A percentile compares a stretch with the other conserved stretches of the same genome.
These are phyloP conservation scores for Fusarium sp. DNA, from an alignment of 2,329 filamentous ascomycete species.

Conservation along the genomic window DNA sequence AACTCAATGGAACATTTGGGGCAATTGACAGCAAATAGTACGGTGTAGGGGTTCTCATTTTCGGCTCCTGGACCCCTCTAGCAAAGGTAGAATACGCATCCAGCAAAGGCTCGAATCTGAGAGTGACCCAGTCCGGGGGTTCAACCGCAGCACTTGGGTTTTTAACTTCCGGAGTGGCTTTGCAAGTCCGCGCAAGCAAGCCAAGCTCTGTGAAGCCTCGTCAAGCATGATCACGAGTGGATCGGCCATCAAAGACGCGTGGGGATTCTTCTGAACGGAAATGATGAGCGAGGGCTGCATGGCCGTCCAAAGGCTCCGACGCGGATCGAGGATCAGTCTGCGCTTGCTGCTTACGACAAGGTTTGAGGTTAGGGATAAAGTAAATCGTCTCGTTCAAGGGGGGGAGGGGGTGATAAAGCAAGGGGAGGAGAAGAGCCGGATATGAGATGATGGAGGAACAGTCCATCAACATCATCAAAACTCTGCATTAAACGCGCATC, in stretches of 20 bases:
- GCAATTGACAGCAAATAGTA: neutral
- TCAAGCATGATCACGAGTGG: conserved; percentile 16
- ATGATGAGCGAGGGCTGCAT: conserved; percentile 10
- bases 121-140: conserved; percentile 4
- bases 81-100: conserved; percentile 15
- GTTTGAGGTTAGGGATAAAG: conserved; percentile 22
- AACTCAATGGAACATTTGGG: conserved; percentile 14
- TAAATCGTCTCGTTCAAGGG: conserved; percentile 14
- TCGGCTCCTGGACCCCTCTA: conserved; percentile 23
- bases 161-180: conserved; percentile 22
- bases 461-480: conserved; percentile 9
- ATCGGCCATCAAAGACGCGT: neutral
- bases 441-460: conserved; percentile 8
- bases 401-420: conserved; percentile 12
- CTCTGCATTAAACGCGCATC: conserved; percentile 2
- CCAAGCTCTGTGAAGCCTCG: conserved; percentile 13
- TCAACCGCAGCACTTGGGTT: conserved; percentile 8
- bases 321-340: conserved; percentile 10
- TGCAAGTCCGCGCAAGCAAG: conserved; percentile 18
- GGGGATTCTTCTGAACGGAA: conserved; percentile 18
- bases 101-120: conserved; percentile 5
- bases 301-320: neutral
- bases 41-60: conserved; percentile 1
- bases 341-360: conserved; percentile 18
- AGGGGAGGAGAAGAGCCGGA: conserved; percentile 8